Evolutionary conservation across 208 protist genomes (phyloP).

Genomic region (Trichomonas vaginalis): DNA sequence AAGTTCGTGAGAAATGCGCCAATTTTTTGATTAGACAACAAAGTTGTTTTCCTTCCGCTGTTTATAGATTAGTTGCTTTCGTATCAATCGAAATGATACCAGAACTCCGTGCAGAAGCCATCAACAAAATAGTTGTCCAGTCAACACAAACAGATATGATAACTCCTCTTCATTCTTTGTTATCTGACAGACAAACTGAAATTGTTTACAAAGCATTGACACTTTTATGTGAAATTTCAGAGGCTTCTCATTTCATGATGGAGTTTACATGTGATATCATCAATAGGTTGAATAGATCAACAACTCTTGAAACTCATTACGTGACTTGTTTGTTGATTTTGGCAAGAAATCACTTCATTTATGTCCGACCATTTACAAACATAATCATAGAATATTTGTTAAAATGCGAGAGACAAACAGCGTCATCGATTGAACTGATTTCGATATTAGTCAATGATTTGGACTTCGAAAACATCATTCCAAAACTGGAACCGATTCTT

Average conservation of each 20-base stretch:
- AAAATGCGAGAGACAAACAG: neutral
- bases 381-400: neutral
- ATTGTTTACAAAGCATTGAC: neutral
- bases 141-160: neutral
- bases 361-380: neutral
- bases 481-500: neutral
- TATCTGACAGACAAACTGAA: neutral
- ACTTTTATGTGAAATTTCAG: neutral
- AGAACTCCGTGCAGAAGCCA: neutral
- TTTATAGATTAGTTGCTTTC: neutral
- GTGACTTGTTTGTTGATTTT: neutral
- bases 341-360: neutral
- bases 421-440: neutral
- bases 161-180: neutral
- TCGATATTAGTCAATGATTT: neutral
- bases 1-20: neutral
- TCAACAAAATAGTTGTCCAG: neutral
- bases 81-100: neutral
- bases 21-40: neutral
- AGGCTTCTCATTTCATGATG: neutral
- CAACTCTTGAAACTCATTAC: neutral
- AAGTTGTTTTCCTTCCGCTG: neutral
- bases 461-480: neutral
- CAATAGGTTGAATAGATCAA: neutral
- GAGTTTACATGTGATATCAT: neutral